phyloP scores from a whole-genome alignment of 805 yeast species.

The Candida golubevii region DNA sequence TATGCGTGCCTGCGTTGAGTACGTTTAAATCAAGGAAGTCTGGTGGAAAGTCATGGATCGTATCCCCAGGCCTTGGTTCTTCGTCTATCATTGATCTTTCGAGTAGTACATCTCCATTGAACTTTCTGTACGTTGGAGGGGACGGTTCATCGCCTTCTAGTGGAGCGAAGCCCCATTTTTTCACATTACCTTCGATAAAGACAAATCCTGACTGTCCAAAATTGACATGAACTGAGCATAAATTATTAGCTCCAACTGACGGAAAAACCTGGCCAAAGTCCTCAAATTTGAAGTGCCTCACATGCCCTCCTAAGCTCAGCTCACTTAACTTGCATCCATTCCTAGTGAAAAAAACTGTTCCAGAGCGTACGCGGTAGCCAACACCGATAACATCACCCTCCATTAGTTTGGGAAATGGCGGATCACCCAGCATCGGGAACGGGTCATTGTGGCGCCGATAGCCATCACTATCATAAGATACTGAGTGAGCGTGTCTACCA shows the following conservation, averaged over 20 bases:
- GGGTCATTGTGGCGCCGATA: slow-evolving; percentile 77
- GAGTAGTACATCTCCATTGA: slow-evolving; percentile 69
- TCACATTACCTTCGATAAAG: slow-evolving; percentile 86
- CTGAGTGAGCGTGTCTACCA: slow-evolving; percentile 81
- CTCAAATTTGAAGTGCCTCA: slow-evolving; percentile 60
- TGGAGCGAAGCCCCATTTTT: slow-evolving; percentile 95
- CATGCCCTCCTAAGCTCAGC: slow-evolving; percentile 74
- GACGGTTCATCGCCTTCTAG: slow-evolving; percentile 84
- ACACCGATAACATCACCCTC: slow-evolving; percentile 93
- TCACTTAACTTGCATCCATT: slow-evolving; percentile 89
- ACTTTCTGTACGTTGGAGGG: slow-evolving; percentile 88
- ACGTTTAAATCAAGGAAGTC: slow-evolving; percentile 45
- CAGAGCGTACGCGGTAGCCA: slow-evolving; percentile 78
- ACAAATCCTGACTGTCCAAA: slow-evolving; percentile 89
- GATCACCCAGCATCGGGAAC: slow-evolving; percentile 46
- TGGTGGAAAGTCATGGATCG: slow-evolving; percentile 53
- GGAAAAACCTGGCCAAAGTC: slow-evolving; percentile 61
- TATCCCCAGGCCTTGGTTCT: slow-evolving; percentile 40
- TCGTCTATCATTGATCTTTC: slow-evolving; percentile 59
- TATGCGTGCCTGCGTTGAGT: neutral
- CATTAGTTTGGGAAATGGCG: slow-evolving; percentile 52
- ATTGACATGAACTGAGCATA: slow-evolving; percentile 81
- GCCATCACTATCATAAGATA: slow-evolving; percentile 87
- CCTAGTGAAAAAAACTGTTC: slow-evolving; percentile 88
- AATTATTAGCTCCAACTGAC: slow-evolving; percentile 80